phyloP scores from a whole-genome alignment of 345 rosid genomes.

The Lepidium didymum region DNA sequence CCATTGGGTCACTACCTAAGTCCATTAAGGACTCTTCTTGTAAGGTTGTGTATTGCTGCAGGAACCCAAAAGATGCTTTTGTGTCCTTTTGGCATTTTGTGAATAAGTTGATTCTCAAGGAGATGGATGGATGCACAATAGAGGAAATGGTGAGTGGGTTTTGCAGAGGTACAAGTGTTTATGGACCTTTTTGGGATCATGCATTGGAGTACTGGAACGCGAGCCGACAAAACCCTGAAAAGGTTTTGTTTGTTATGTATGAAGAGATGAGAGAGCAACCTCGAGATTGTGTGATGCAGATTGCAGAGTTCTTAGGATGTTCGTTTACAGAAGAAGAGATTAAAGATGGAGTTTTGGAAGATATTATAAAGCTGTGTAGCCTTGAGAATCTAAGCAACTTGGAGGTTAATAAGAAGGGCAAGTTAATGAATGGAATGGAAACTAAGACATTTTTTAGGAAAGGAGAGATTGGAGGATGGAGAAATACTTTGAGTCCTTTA shows the following conservation, averaged over 20 bases:
- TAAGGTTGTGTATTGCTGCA: constrained; percentile 48
- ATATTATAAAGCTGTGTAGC: constrained; percentile 40
- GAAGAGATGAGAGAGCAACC: constrained; percentile 44
- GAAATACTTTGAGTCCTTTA: constrained; percentile 30
- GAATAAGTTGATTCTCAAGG: constrained; percentile 24
- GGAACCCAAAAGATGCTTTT: constrained; percentile 52
- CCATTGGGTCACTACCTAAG: constrained; percentile 33
- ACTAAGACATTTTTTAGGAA: constrained; percentile 32
- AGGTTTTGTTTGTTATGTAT: constrained; percentile 38
- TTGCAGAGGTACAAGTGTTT: constrained; percentile 35
- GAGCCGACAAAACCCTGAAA: constrained; percentile 32
- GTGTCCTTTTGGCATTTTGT: constrained; percentile 56
- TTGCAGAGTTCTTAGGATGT: constrained; percentile 40
- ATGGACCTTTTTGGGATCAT: constrained; percentile 56
- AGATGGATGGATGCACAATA: constrained; percentile 18
- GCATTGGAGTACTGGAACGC: constrained; percentile 42
- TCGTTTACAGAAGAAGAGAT: constrained; percentile 36
- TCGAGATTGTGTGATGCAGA: neutral
- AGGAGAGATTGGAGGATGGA: constrained; percentile 47
- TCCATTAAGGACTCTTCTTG: constrained; percentile 32
- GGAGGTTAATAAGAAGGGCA: constrained; percentile 41
- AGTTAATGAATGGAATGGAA: constrained; percentile 30
- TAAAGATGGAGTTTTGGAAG: constrained; percentile 10
- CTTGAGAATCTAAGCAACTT: constrained; percentile 39
- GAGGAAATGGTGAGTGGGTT: constrained; percentile 41